Conservation (phyloP, 2,329 filamentous ascomycete species). For the Venturiaceae sp. region DNA sequence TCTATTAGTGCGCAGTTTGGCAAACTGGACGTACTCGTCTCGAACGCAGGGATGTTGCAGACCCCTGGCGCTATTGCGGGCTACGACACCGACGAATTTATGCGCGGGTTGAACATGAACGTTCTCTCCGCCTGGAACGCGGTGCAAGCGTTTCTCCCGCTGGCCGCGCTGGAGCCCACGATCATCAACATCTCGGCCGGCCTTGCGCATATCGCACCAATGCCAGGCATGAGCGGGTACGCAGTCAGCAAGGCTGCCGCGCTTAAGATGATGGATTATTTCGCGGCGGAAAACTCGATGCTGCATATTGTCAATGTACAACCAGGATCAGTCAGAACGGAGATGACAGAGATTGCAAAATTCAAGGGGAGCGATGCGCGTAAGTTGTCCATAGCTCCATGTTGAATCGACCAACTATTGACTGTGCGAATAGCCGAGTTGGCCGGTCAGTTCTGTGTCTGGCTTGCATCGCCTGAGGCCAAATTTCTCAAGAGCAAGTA, state of each 20-base stretch:
- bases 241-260: slow-evolving; percentile 22
- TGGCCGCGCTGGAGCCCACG: slow-evolving; percentile 21
- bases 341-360: slow-evolving; percentile 14
- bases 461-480: too few species aligned
- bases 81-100: slow-evolving; percentile 22
- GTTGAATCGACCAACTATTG: too few species aligned
- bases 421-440: too few species aligned
- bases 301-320: slow-evolving; percentile 22
- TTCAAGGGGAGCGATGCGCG: slow-evolving; percentile 19
- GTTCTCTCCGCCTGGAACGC: slow-evolving; percentile 23
- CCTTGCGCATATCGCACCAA: slow-evolving; percentile 24
- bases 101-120: slow-evolving; percentile 24
- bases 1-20: slow-evolving; percentile 15
- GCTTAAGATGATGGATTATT: slow-evolving; percentile 19
- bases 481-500: too few species aligned
- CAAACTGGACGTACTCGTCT: slow-evolving; percentile 30
- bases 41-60: slow-evolving; percentile 25
- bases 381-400: too few species aligned
- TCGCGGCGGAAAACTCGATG: slow-evolving; percentile 23
- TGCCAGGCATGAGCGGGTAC: slow-evolving; percentile 17
- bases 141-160: slow-evolving; percentile 24
- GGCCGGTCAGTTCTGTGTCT: too few species aligned
- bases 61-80: slow-evolving; percentile 17
- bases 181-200: slow-evolving; percentile 26
- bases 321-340: slow-evolving; percentile 25